Base-by-base conservation (phyloP, 345 rosid species). In the Mangifera indica region DNA sequence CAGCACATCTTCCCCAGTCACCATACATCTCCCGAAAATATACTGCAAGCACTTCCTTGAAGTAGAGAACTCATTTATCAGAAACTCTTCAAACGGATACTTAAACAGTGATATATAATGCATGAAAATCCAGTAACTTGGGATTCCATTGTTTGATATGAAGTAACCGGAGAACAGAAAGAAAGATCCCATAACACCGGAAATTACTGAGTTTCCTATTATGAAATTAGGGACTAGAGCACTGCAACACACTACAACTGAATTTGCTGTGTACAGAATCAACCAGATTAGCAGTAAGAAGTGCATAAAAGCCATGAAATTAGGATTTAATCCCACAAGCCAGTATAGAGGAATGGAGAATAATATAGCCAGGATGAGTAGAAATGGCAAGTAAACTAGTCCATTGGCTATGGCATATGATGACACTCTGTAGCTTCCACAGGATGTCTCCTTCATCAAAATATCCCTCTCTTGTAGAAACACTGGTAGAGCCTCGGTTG, bases 131-230 rank as follows among this genome's bases (percentile, higher is more conserved):
- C 99, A 92, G 69, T 87, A 92, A 25, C 66, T 78, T 29, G 99
- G 99, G 20, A 95, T 95, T 71, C 86, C 96, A 6, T 86, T 66
- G 49, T 85, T 86, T 14, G 98, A 87, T 74, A 91, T 84, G 90
- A 92, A 95, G 91, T 92, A 95, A 13, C 99, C 99, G 0, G 98
- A 95, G 87, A 95, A 95, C 66, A 95, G 80, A 77, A 95, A 95
- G 84, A 90, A 92, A 0, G 99, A 90, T 0, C 99, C 99, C 98
- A 95, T 92, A 51, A 92, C 99, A 6, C 98, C 97, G 0, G 98
- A 90, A 29, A 94, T 90, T 69, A 94, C 87, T 0, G 98, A 92
- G 71, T 90, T 94, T 7, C 98, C 98, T 7, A 87, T 87, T 0
- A 94, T 92, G 95, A 94, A 92, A 48, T 90, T 91, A 0, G 98